A percentile compares a stretch with the other conserved stretches of the same genome.
These are phyloP conservation scores for Yarrowia phangngaensis DNA, from an alignment of 805 yeast species.

Conservation along the genomic window DNA sequence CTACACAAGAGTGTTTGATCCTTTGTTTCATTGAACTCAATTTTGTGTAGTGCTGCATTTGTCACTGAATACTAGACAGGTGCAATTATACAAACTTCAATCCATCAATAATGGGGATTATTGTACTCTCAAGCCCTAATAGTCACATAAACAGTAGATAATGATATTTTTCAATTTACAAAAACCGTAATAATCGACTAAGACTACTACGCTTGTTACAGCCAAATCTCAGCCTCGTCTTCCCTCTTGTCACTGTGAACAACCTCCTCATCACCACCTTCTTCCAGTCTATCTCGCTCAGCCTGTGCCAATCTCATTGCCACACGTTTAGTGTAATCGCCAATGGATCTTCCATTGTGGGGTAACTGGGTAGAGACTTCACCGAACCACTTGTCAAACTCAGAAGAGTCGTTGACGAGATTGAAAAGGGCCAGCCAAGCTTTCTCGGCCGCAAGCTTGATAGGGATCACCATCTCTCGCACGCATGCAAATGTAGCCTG, in stretches of 20 bases:
- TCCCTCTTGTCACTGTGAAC: constrained; percentile 80
- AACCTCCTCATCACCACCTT: constrained; percentile 86
- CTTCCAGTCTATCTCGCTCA: constrained; percentile 81
- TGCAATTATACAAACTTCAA: no score
- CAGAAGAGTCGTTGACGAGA: constrained; percentile 60
- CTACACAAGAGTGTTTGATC: no score
- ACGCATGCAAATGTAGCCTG: constrained; percentile 78
- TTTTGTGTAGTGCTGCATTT: no score
- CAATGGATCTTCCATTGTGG: constrained; percentile 57
- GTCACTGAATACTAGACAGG: no score
- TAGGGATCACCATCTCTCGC: constrained; percentile 84
- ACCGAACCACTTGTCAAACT: constrained; percentile 64
- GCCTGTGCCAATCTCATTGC: constrained; percentile 80
- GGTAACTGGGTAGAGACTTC: constrained; percentile 32
- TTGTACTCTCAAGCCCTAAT: no score
- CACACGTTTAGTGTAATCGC: constrained; percentile 87
- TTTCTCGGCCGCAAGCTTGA: constrained; percentile 91
- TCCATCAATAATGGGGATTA: no score
- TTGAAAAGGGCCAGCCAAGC: constrained; percentile 71
- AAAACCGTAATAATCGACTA: no score
- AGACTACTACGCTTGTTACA: background rate
- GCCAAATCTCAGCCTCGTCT: constrained; percentile 83
- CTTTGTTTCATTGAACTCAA: no score
- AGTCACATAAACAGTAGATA: no score
- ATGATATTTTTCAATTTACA: no score